phyloP scores from a whole-genome alignment of 2,329 filamentous ascomycete genomes.

The Aaosphaeria arxii region DNA sequence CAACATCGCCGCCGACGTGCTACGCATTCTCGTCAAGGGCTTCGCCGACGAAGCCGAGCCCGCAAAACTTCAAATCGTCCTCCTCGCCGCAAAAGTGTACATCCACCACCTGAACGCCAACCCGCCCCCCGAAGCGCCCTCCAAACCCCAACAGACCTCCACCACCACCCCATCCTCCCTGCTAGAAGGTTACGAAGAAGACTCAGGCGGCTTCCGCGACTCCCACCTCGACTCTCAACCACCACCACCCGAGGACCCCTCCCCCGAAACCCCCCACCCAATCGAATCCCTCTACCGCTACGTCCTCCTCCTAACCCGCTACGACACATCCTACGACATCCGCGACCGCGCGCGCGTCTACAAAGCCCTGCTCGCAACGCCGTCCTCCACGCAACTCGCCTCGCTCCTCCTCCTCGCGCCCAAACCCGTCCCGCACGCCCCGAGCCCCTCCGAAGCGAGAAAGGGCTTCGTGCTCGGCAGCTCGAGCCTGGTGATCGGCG shows the following conservation, averaged over 20 bases:
- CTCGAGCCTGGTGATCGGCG: conserved; percentile 78
- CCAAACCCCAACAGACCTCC: conserved; percentile 14
- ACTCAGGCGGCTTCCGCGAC: conserved; percentile 30
- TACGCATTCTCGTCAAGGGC: conserved; percentile 81
- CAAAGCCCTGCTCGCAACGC: conserved; percentile 75
- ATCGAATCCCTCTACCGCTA: conserved; percentile 82
- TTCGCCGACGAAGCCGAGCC: conserved; percentile 82
- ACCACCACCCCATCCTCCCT: conserved; percentile 15
- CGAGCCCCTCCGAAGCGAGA: conserved; percentile 81
- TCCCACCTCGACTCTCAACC: conserved; percentile 15
- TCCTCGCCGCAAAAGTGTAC: conserved; percentile 95
- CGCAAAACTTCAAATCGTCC: conserved; percentile 85
- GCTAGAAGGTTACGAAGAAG: conserved; percentile 28
- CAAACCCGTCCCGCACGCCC: conserved; percentile 87
- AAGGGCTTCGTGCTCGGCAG: conserved; percentile 78
- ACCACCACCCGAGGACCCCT: conserved; percentile 8
- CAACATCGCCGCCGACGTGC: conserved; percentile 88
- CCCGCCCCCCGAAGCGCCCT: conserved; percentile 24
- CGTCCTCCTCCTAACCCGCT: conserved; percentile 77
- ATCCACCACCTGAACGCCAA: conserved; percentile 77
- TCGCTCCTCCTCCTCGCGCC: conserved; percentile 87
- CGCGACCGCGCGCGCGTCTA: conserved; percentile 89
- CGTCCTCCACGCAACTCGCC: conserved; percentile 75
- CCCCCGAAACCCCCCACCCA: conserved; percentile 56
- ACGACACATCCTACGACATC: conserved; percentile 92